phyloP scores from a whole-genome alignment of 768 basidiomycete species.

The Hysterangium stoloniferum region DNA sequence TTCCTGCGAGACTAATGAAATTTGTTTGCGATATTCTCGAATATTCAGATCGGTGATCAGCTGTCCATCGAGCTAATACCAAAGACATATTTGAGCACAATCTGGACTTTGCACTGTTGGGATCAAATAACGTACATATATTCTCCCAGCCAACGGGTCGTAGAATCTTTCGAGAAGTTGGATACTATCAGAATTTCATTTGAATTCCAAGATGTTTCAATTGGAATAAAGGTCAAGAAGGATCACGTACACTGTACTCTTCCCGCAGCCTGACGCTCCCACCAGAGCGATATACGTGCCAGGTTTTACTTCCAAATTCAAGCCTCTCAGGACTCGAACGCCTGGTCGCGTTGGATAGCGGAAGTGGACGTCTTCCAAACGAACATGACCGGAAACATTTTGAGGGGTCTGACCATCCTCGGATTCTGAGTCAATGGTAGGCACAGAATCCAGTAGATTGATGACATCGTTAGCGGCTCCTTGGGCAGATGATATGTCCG shows the following conservation, averaged over 20 bases:
- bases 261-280: constrained; percentile 74
- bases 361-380: constrained; percentile 78
- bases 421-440: constrained; percentile 78
- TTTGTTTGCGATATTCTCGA: constrained; percentile 79
- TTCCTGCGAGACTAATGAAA: constrained; percentile 89
- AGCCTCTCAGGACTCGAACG: constrained; percentile 73
- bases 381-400: constrained; percentile 52
- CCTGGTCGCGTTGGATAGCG: constrained; percentile 84
- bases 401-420: constrained; percentile 48
- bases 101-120: constrained; percentile 10
- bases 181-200: constrained; percentile 38
- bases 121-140: constrained; percentile 39
- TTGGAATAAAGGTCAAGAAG: neutral
- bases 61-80: constrained; percentile 57
- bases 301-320: constrained; percentile 63
- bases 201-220: no score
- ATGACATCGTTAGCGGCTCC: constrained; percentile 71
- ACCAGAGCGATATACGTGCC: constrained; percentile 79
- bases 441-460: constrained; percentile 61
- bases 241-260: constrained; percentile 64
- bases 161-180: constrained; percentile 83
- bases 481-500: constrained; percentile 81
- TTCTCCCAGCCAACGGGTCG: constrained; percentile 63
- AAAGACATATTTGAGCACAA: constrained; percentile 8
- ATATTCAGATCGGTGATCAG: constrained; percentile 72